These are phyloP conservation scores for Mycena metata DNA, from an alignment of 768 basidiomycete species.

Conservation along the genomic window DNA sequence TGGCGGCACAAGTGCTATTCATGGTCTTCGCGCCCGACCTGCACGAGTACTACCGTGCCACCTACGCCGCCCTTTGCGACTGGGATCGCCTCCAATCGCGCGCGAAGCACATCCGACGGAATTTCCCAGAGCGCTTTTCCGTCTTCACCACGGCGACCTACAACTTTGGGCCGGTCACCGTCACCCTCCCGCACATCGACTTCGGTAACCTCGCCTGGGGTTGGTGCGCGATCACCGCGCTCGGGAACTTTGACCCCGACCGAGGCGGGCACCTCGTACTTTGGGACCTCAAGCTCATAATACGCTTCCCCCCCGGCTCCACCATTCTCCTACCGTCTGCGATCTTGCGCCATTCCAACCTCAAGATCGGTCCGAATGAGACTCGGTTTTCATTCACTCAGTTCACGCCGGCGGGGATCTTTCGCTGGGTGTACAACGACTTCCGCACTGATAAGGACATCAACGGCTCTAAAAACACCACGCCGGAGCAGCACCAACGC, in stretches of 20 bases:
- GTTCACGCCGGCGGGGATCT: no score
- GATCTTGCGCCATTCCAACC: slow-evolving; percentile 28
- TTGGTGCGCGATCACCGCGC: slow-evolving; percentile 14
- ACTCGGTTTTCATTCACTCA: slow-evolving; percentile 30
- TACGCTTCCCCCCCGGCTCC: no score
- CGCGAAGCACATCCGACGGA: background rate
- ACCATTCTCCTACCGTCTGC: background rate
- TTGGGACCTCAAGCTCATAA: no score
- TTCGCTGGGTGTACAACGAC: slow-evolving; percentile 9
- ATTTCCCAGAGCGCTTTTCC: background rate
- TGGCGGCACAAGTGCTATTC: background rate
- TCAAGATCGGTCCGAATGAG: slow-evolving; percentile 17
- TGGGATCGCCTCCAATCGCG: background rate
- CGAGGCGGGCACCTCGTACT: background rate
- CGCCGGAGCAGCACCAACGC: background rate
- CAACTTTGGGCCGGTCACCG: slow-evolving; percentile 1
- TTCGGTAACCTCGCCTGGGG: slow-evolving; percentile 16
- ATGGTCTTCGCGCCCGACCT: slow-evolving; percentile 4
- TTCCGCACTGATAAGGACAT: slow-evolving; percentile 16
- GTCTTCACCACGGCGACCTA: background rate
- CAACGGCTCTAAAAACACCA: background rate
- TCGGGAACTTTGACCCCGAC: background rate
- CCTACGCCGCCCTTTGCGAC: background rate
- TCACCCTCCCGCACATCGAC: slow-evolving; percentile 19
- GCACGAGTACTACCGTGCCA: background rate